A percentile compares a stretch with the other conserved stretches of the same genome.
Conservation (phyloP, 2,329 filamentous ascomycete species). For the Apiospora sp. region DNA sequence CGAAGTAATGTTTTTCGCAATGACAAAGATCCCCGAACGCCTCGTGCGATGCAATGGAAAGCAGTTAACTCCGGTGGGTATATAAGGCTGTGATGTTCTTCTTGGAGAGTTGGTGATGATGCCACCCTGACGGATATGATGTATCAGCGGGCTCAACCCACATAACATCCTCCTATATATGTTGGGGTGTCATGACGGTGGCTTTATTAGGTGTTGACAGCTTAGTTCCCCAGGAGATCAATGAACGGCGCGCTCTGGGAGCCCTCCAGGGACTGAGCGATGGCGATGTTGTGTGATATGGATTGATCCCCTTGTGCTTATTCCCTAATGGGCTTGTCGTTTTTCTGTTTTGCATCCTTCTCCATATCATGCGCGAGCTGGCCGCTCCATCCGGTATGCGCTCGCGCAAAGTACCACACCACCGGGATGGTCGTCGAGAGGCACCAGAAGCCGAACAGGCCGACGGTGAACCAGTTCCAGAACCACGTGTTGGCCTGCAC, state of each 20-base stretch:
- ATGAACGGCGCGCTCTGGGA: background rate
- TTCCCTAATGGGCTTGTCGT: background rate
- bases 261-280: background rate
- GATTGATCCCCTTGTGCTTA: too few species aligned
- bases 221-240: background rate
- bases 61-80: too few species aligned
- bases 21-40: too few species aligned
- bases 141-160: too few species aligned
- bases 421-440: background rate
- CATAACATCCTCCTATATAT: too few species aligned
- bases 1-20: too few species aligned
- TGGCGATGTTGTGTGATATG: background rate
- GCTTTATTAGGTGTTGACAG: background rate
- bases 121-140: background rate
- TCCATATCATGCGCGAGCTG: background rate
- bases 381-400: background rate
- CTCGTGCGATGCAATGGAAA: too few species aligned
- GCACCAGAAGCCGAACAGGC: background rate
- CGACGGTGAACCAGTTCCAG: conserved; percentile 8
- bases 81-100: background rate
- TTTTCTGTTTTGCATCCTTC: background rate
- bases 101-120: background rate
- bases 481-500: conserved; percentile 4
- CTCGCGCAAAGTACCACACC: background rate
- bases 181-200: background rate